Conservation (phyloP, 139 green algal genomes). For the Pleodorina starrii region DNA sequence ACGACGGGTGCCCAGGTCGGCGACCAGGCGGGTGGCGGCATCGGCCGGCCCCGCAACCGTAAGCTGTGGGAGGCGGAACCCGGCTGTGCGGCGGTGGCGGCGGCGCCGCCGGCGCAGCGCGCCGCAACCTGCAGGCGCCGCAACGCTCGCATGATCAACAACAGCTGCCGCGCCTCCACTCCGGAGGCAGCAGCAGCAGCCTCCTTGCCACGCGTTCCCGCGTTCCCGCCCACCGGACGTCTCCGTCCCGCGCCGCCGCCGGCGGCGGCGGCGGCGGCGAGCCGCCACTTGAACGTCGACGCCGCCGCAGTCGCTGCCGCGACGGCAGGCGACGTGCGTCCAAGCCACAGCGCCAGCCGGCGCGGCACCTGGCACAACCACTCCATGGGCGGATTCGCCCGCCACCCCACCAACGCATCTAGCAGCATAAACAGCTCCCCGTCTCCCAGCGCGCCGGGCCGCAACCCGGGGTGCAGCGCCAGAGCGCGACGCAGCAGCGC, state of each 20-base stretch:
- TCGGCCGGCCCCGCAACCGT: too few species aligned
- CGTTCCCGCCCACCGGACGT: too few species aligned
- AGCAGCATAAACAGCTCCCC: conserved; percentile 32
- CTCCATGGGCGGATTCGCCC: neutral
- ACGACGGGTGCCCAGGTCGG: neutral
- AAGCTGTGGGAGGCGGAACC: neutral
- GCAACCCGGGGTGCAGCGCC: neutral
- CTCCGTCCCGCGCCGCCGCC: neutral
- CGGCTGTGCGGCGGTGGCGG: too few species aligned
- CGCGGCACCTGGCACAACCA: neutral
- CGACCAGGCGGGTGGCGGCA: neutral
- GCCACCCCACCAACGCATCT: neutral
- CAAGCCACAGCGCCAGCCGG: conserved; percentile 21
- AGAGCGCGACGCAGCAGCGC: neutral
- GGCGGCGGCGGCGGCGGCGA: neutral
- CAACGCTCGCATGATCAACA: neutral
- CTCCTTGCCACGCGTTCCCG: too few species aligned
- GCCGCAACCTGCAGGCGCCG: neutral
- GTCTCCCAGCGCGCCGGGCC: neutral
- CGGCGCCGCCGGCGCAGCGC: neutral
- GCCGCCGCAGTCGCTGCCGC: neutral
- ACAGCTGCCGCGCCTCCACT: neutral
- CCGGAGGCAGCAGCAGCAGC: too few species aligned
- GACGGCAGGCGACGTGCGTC: neutral
- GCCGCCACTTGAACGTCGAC: neutral